Evolutionary conservation across 2,329 filamentous ascomycete genomes (phyloP).

Genomic region (Exophiala spinifera): DNA sequence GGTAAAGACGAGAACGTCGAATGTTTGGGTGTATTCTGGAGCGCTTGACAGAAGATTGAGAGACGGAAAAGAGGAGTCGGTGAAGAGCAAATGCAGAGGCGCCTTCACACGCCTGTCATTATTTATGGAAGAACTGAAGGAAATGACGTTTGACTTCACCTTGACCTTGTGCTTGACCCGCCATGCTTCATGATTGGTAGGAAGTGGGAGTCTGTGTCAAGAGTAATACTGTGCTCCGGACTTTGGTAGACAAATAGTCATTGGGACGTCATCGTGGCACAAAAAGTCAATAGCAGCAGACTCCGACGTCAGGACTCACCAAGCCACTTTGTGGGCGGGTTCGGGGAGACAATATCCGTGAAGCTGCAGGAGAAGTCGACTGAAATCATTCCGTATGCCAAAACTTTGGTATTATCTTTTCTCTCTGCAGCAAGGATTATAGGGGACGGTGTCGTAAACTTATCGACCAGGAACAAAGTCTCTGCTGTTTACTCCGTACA

Average conservation of each 20-base stretch:
- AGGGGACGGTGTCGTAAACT: too few relatives aligned
- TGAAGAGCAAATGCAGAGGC: background rate
- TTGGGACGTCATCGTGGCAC: conserved; percentile 7
- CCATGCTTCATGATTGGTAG: conserved; percentile 1
- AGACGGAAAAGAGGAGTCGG: background rate
- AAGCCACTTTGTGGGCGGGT: background rate
- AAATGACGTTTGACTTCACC: conserved; percentile 2
- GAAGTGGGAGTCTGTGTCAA: background rate
- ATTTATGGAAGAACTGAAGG: background rate
- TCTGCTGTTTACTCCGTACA: too few relatives aligned
- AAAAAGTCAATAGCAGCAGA: background rate
- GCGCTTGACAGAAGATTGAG: too few relatives aligned
- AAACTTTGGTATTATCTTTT: too few relatives aligned
- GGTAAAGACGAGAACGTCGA: background rate
- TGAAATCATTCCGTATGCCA: too few relatives aligned
- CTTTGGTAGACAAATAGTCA: background rate
- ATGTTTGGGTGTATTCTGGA: background rate
- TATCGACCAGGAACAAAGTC: too few relatives aligned
- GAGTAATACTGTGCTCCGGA: too few relatives aligned
- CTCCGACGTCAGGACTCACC: background rate
- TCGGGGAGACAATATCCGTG: too few relatives aligned
- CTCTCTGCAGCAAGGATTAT: too few relatives aligned
- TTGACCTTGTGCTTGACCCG: background rate
- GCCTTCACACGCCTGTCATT: too few relatives aligned
- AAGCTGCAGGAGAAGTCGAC: too few relatives aligned